phyloP scores from a whole-genome alignment of 805 yeast species.

The Ogataea naganishii region DNA sequence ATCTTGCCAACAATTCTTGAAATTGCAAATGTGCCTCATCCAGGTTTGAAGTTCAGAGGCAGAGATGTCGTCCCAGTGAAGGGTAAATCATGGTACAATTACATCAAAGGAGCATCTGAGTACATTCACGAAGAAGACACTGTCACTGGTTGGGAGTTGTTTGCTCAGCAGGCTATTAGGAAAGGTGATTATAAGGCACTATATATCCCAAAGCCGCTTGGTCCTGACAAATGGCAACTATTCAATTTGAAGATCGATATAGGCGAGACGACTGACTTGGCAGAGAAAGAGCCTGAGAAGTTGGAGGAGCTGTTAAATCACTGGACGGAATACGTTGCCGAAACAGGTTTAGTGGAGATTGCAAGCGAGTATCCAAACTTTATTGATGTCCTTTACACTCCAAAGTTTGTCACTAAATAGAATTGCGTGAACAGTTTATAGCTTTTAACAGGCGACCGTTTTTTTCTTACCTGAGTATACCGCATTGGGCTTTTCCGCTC shows the following conservation, averaged over 20 bases:
- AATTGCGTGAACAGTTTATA: too few relatives aligned
- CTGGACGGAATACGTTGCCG: constrained; percentile 46
- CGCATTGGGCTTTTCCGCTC: too few relatives aligned
- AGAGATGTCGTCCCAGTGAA: constrained; percentile 33
- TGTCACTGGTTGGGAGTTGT: constrained; percentile 49
- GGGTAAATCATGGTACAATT: constrained; percentile 38
- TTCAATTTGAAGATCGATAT: constrained; percentile 32
- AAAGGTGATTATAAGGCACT: constrained; percentile 40
- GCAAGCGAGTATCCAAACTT: too few relatives aligned
- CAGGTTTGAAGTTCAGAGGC: constrained; percentile 31
- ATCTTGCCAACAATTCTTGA: constrained; percentile 48
- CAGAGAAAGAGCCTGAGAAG: constrained; percentile 25
- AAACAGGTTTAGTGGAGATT: constrained; percentile 41
- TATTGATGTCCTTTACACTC: too few relatives aligned
- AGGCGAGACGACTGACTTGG: constrained; percentile 42
- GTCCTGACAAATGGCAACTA: constrained; percentile 41
- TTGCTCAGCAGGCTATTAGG: constrained; percentile 48
- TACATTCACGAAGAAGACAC: constrained; percentile 32
- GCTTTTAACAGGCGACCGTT: too few relatives aligned
- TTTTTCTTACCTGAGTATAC: too few relatives aligned
- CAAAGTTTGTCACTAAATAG: too few relatives aligned
- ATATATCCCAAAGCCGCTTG: constrained; percentile 40
- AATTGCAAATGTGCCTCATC: constrained; percentile 35
- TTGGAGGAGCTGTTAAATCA: constrained; percentile 33
- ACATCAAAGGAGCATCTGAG: constrained; percentile 21